These are phyloP conservation scores for Linum usitatissimum DNA, from an alignment of 345 rosid genomes.

Conservation along the genomic window DNA sequence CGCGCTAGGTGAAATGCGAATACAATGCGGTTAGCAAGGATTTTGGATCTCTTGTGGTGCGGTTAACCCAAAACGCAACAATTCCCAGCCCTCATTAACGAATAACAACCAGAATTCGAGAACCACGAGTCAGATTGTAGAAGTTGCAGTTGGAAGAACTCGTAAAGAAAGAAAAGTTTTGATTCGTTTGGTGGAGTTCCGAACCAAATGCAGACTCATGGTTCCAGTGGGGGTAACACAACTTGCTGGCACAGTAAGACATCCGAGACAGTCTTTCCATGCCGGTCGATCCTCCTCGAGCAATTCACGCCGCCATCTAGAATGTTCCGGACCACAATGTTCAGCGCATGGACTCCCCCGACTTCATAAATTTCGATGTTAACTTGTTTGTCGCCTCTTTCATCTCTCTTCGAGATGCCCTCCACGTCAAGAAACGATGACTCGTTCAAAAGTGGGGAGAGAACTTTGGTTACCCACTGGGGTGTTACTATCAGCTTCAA, in stretches of 20 bases:
- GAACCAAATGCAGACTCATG: background rate
- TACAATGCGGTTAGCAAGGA: too few species aligned
- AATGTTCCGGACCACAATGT: conserved; percentile 65
- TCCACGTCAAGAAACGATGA: conserved; percentile 35
- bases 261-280: conserved; percentile 75
- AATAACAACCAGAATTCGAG: too few species aligned
- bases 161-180: too few species aligned
- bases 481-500: conserved; percentile 56
- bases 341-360: conserved; percentile 54
- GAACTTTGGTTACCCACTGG: conserved; percentile 55
- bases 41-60: too few species aligned
- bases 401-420: conserved; percentile 26
- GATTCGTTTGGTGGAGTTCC: too few species aligned
- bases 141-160: too few species aligned
- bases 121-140: too few species aligned
- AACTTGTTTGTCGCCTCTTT: conserved; percentile 30
- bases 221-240: conserved; percentile 27
- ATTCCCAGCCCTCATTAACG: too few species aligned
- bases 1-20: too few species aligned
- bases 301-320: conserved; percentile 88
- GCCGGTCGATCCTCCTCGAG: conserved; percentile 83
- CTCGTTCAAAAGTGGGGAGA: conserved; percentile 37
- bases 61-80: too few species aligned
- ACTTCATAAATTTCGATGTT: conserved; percentile 66
- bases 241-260: conserved; percentile 57